Conservation (phyloP, 192 early-diverging fungal genomes). For the Allomyces macrogynus region DNA sequence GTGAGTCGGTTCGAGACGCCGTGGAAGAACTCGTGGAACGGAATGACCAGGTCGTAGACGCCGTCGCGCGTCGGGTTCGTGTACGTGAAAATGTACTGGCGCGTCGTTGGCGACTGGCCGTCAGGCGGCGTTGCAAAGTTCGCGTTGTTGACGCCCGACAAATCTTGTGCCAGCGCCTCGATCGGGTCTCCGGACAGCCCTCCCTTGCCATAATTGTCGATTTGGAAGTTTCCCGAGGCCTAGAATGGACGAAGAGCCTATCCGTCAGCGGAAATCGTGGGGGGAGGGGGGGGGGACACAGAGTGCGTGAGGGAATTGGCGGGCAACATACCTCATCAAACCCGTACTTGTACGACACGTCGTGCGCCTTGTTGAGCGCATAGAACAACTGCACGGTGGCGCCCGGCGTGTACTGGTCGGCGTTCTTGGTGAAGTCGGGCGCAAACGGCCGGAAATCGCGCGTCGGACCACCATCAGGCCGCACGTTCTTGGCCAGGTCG, state of each 20-base stretch:
- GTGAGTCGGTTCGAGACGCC: conserved; percentile 81
- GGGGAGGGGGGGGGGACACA: no score
- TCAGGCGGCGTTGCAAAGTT: conserved; percentile 48
- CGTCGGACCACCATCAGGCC: conserved; percentile 9
- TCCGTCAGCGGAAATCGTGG: no score
- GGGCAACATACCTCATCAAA: conserved; percentile 43
- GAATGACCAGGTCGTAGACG: conserved; percentile 74
- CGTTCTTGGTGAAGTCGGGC: conserved; percentile 37
- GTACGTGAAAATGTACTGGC: conserved; percentile 81
- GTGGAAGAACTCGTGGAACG: conserved; percentile 85
- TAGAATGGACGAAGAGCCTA: no score
- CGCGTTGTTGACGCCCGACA: conserved; percentile 25
- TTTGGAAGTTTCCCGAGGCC: conserved; percentile 29
- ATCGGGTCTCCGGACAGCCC: conserved; percentile 26
- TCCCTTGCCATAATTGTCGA: conserved; percentile 29
- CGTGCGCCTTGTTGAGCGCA: conserved; percentile 54
- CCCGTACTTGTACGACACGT: conserved; percentile 70
- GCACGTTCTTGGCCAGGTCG: conserved; percentile 13
- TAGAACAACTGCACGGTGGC: conserved; percentile 34
- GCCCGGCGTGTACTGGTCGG: conserved; percentile 51
- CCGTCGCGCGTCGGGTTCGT: conserved; percentile 56
- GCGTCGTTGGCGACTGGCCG: conserved; percentile 72
- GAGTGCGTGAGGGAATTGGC: no score
- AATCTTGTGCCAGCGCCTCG: conserved; percentile 24
- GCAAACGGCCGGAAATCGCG: conserved; percentile 17